Conservation (phyloP, 2,329 filamentous ascomycete species). For the Fulvia fulva region DNA sequence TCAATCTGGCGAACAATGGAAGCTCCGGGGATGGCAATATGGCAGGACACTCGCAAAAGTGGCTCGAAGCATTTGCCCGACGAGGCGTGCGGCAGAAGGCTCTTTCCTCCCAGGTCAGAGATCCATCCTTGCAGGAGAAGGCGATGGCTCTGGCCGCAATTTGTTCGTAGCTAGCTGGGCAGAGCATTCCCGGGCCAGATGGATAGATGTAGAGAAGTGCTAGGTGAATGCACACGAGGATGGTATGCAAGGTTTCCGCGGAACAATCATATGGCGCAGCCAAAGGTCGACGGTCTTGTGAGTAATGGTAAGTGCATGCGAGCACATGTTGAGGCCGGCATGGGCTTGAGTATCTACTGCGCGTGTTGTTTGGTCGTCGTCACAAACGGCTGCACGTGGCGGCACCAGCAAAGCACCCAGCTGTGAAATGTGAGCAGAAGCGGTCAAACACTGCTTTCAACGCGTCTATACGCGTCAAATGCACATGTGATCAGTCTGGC, state of each 20-base stretch:
- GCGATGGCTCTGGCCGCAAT: constrained; percentile 3
- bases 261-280: too few species aligned
- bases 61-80: constrained; percentile 35
- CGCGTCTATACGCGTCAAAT: background rate
- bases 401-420: background rate
- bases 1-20: constrained; percentile 38
- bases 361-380: too few species aligned
- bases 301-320: too few species aligned
- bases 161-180: constrained; percentile 5
- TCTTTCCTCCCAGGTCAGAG: constrained; percentile 20
- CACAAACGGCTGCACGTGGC: too few species aligned
- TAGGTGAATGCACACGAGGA: background rate
- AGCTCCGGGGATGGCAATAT: constrained; percentile 24
- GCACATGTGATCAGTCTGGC: background rate
- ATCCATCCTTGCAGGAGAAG: constrained; percentile 8
- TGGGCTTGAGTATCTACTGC: too few species aligned
- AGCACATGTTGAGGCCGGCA: too few species aligned
- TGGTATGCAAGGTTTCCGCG: too few species aligned
- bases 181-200: background rate
- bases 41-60: constrained; percentile 35
- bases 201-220: background rate
- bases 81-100: constrained; percentile 33
- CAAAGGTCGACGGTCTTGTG: too few species aligned
- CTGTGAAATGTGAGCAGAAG: background rate
- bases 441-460: background rate